These are phyloP conservation scores for Coelastrella sp. DNA, from an alignment of 139 green algal species.

Conservation along the genomic window DNA sequence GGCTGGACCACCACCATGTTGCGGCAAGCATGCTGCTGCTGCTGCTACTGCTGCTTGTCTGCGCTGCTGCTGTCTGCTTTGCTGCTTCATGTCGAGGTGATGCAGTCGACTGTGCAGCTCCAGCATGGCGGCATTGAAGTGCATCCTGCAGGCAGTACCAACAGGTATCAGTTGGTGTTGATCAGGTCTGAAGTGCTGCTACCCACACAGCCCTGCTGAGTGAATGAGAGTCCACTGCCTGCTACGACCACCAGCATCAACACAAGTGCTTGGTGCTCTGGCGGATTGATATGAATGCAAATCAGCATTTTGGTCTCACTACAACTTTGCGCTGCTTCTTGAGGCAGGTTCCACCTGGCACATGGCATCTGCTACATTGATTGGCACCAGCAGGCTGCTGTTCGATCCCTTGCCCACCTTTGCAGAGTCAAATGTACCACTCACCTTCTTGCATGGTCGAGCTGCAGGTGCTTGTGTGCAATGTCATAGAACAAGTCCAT, in stretches of 20 bases:
- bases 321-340: not conserved
- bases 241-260: too few species aligned
- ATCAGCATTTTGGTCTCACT: too few species aligned
- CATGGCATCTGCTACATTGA: not conserved
- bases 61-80: slow-evolving; percentile 35
- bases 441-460: slow-evolving; percentile 43
- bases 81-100: slow-evolving; percentile 56
- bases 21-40: not conserved
- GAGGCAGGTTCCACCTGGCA: too few species aligned
- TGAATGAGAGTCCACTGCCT: too few species aligned
- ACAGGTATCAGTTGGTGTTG: not conserved
- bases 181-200: too few species aligned
- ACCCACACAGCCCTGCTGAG: too few species aligned
- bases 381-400: not conserved
- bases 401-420: not conserved
- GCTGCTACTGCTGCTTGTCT: slow-evolving; percentile 20
- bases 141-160: slow-evolving; percentile 64
- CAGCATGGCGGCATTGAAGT: slow-evolving; percentile 88
- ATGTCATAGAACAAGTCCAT: slow-evolving; percentile 72
- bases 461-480: slow-evolving; percentile 72
- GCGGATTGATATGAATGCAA: too few species aligned
- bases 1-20: not conserved
- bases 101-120: slow-evolving; percentile 77
- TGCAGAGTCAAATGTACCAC: not conserved
- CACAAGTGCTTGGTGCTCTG: too few species aligned